A percentile compares a stretch with the other conserved stretches of the same genome.
These are phyloP conservation scores for Rossbeevera mucosa DNA, from an alignment of 768 basidiomycete species.

Conservation along the genomic window DNA sequence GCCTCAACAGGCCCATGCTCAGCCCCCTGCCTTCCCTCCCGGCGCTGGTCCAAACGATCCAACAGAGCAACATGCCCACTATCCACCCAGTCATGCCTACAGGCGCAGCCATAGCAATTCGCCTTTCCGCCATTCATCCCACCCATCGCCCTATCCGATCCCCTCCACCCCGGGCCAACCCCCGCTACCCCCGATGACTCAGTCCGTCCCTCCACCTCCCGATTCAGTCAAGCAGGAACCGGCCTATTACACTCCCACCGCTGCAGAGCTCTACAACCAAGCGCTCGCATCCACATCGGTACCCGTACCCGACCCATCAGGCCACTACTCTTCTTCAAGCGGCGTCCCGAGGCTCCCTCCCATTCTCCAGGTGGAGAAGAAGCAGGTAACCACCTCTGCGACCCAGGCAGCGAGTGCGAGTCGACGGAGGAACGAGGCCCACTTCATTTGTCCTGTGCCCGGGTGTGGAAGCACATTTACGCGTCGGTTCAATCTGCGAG, in stretches of 20 bases:
- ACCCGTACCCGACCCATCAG: constrained; percentile 17
- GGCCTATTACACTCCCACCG: constrained; percentile 45
- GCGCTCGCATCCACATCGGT: constrained; percentile 34
- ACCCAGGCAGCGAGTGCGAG: constrained; percentile 91
- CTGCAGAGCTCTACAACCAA: constrained; percentile 53
- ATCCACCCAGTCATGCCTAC: constrained; percentile 31
- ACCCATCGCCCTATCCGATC: constrained; percentile 38
- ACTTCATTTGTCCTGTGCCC: constrained; percentile 90
- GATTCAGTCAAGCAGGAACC: constrained; percentile 39
- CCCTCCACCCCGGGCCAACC: constrained; percentile 28
- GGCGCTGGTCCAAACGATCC: constrained; percentile 34
- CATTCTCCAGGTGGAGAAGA: constrained; percentile 87
- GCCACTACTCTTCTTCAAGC: constrained; percentile 29
- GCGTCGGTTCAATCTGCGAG: constrained; percentile 82
- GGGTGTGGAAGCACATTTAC: constrained; percentile 98
- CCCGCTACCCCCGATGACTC: constrained; percentile 26
- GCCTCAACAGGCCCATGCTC: constrained; percentile 30
- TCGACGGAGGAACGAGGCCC: constrained; percentile 83
- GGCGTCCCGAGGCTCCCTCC: constrained; percentile 62
- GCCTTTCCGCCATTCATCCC: constrained; percentile 36
- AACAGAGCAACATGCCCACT: constrained; percentile 33
- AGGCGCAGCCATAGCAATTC: constrained; percentile 31
- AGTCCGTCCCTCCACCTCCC: constrained; percentile 13
- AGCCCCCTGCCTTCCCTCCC: constrained; percentile 33
- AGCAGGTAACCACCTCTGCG: constrained; percentile 91